Percentiles rank a stretch among this genome's conserved stretches.
phyloP scores from a whole-genome alignment of 1,284 basidiomycete species.

The Malassezia brasiliensis region DNA sequence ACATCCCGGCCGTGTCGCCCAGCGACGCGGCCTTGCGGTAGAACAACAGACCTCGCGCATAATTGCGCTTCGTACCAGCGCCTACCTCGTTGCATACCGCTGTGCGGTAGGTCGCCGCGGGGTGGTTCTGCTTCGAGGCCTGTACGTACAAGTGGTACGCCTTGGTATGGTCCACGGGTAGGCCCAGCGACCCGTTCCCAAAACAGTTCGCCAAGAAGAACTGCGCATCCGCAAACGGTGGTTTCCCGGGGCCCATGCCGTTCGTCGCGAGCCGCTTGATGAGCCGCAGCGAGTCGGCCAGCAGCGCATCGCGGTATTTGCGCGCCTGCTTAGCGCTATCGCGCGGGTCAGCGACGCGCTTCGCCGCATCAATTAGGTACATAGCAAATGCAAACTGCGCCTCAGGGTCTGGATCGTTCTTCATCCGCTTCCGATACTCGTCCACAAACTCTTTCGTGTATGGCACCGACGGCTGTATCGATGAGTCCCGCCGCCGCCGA shows the following conservation, averaged over 20 bases:
- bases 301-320: constrained; percentile 79
- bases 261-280: constrained; percentile 83
- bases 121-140: constrained; percentile 92
- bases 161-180: constrained; percentile 92
- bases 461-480: constrained; percentile 33
- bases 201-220: constrained; percentile 98
- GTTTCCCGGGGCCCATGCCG: constrained; percentile 54
- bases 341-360: constrained; percentile 54
- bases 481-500: constrained; percentile 33
- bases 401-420: constrained; percentile 93
- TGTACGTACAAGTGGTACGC: constrained; percentile 97
- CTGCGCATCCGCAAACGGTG: constrained; percentile 88
- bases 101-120: constrained; percentile 88
- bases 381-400: constrained; percentile 96
- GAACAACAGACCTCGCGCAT: constrained; percentile 78
- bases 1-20: constrained; percentile 97
- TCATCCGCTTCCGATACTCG: constrained; percentile 90
- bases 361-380: constrained; percentile 98
- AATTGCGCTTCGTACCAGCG: constrained; percentile 88
- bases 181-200: constrained; percentile 83
- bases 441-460: constrained; percentile 90
- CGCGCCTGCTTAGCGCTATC: constrained; percentile 43
- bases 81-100: constrained; percentile 99
- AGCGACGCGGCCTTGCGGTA: constrained; percentile 92
- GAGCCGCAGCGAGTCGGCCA: constrained; percentile 81